Base-by-base conservation (phyloP, 306 rosid species). In the Inga oerstediana region DNA sequence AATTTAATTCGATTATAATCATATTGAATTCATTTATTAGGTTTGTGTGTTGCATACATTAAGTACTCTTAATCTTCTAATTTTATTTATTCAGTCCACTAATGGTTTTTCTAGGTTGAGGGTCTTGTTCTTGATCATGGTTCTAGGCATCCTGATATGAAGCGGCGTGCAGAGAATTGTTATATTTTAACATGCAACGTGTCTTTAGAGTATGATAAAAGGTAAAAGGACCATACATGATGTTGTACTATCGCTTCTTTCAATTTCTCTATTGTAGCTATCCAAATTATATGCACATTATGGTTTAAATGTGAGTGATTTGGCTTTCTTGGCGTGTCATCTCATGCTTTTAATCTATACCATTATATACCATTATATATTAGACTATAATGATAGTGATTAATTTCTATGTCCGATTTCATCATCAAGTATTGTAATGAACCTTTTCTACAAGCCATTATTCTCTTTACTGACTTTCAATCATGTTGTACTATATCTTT, bases 91-190 rank as follows among this genome's bases (percentile, higher is more conserved):
- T 80, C 9, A 74, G 69, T 49, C 87, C 59, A 59, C 35, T 46
- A 5, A 14, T 74, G 70, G 70, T 80, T 27, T 43, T 79, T 77
- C 44, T 90, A 96, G 99, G 97, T 96, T 80, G 97, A 96, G 86
- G 99, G 99, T 84, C 97, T 96, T 81, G 99, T 96, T 83, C 99
- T 96, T 77, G 99, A 96, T 88, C 99, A 96, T 77, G 99, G 99
- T 81, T 94, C 99, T 72, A 91, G 99, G 84, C 99, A 96, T 86
- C 99, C 99, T 64, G 99, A 96, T 87, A 94, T 96, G 99, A 96
- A 96, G 86, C 92, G 98, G 34, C 85, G 92, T 4, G 99, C 99
- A 49, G 98, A 96, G 86, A 96, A 96, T 81, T 94, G 99, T 81
- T 81, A 85, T 80, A 96, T 96, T 58, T 83, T 96, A 91, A 96